Percentiles rank a stretch among this genome's conserved stretches.
Conservation (phyloP, 371 early-diverging fungal species). For the Thermomucor indicae-seudaticae region DNA sequence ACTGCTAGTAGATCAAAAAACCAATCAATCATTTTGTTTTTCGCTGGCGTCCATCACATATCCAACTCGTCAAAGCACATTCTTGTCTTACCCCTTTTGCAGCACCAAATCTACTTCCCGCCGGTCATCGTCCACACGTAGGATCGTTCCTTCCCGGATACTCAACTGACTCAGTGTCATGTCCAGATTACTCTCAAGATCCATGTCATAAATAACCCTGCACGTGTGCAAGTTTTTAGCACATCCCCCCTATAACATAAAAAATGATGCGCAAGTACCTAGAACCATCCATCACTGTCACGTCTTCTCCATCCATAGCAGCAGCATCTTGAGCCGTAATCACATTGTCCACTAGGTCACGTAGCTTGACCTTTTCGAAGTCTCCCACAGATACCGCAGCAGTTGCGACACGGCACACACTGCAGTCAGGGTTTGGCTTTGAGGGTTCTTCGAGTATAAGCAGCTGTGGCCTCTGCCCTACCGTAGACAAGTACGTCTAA, state of each 20-base stretch:
- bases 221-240: background rate
- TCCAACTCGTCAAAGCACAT: too few relatives aligned
- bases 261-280: slow-evolving; percentile 32
- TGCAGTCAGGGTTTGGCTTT: slow-evolving; percentile 57
- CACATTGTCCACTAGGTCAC: slow-evolving; percentile 47
- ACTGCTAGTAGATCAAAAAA: too few relatives aligned
- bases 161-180: slow-evolving; percentile 55
- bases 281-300: slow-evolving; percentile 49
- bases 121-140: slow-evolving; percentile 49
- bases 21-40: too few relatives aligned
- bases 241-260: background rate
- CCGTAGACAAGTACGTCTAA: slow-evolving; percentile 55
- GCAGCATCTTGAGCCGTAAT: slow-evolving; percentile 35
- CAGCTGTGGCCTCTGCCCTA: slow-evolving; percentile 44
- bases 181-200: slow-evolving; percentile 81
- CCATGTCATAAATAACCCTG: slow-evolving; percentile 85
- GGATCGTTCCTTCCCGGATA: slow-evolving; percentile 52
- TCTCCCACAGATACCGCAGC: slow-evolving; percentile 43
- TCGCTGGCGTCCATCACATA: too few relatives aligned
- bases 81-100: too few relatives aligned
- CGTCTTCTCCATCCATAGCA: slow-evolving; percentile 41
- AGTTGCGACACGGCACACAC: slow-evolving; percentile 51
- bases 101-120: slow-evolving; percentile 29
- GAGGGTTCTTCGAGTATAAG: slow-evolving; percentile 47
- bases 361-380: slow-evolving; percentile 39